Evolutionary conservation across 2,329 filamentous ascomycete species (phyloP).

Genomic region (Penicillium sp.): DNA sequence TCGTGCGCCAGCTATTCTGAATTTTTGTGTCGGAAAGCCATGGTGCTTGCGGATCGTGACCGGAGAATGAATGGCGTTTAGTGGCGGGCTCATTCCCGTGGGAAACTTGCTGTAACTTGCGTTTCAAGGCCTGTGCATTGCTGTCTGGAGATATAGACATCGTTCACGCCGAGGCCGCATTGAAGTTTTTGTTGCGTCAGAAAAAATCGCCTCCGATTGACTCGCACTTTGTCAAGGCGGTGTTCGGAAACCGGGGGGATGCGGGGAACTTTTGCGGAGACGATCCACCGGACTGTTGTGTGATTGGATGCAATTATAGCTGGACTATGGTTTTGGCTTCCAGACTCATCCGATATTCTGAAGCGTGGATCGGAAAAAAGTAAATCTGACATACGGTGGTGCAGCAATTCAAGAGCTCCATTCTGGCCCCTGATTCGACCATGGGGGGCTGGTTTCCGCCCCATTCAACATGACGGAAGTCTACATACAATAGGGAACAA

Average conservation of each 20-base stretch:
- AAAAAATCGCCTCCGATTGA: no score
- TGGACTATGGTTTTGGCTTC: no score
- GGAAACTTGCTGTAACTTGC: conserved; percentile 24
- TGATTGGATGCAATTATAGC: not conserved
- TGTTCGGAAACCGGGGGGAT: not conserved
- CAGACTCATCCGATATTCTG: no score
- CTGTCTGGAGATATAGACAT: conserved; percentile 18
- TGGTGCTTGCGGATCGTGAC: conserved; percentile 29
- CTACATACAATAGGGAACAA: no score
- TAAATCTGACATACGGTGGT: no score
- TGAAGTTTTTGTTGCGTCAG: not conserved
- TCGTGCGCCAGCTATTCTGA: conserved; percentile 24
- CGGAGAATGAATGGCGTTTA: conserved; percentile 24
- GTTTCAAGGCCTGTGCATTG: conserved; percentile 24
- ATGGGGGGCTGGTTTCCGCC: no score
- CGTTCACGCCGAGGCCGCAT: not conserved
- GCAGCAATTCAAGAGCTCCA: no score
- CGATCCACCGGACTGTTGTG: no score
- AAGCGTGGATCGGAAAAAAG: no score
- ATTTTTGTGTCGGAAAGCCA: conserved; percentile 29
- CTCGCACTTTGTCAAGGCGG: not conserved
- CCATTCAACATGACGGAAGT: no score
- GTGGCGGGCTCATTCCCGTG: conserved; percentile 13
- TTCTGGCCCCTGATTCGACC: no score
- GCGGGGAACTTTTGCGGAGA: not conserved